phyloP scores from a whole-genome alignment of 75 land plant species.

The Pinus taeda region DNA sequence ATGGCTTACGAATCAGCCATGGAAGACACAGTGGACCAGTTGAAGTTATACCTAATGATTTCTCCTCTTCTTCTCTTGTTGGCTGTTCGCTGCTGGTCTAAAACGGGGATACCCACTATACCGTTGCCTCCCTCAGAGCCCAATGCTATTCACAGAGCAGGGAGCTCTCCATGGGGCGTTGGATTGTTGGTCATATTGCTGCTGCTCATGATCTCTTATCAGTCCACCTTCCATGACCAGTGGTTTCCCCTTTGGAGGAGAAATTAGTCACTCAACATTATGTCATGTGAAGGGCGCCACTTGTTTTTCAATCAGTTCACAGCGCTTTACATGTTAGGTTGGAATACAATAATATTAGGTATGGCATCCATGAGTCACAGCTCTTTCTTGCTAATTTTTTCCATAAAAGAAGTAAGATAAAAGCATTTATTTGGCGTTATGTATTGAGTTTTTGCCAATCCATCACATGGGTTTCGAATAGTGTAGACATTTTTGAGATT shows the following conservation, averaged over 20 bases:
- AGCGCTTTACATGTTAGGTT: too few relatives aligned
- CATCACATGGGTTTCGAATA: too few relatives aligned
- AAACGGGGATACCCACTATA: background rate
- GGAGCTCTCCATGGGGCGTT: conserved; percentile 60
- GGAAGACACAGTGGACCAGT: conserved; percentile 21
- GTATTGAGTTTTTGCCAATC: too few relatives aligned
- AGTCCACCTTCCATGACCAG: conserved; percentile 39
- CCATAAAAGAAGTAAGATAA: too few relatives aligned
- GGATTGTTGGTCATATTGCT: conserved; percentile 28
- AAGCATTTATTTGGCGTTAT: too few relatives aligned
- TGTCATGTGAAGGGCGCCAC: too few relatives aligned
- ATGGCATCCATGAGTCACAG: too few relatives aligned
- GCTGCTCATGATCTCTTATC: conserved; percentile 47
- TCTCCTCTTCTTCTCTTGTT: conserved; percentile 38
- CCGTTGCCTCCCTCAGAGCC: conserved; percentile 19
- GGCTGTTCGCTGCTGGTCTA: conserved; percentile 32
- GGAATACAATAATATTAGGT: too few relatives aligned
- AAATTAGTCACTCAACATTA: background rate
- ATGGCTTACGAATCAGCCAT: conserved; percentile 27
- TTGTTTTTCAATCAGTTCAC: too few relatives aligned
- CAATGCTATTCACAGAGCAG: conserved; percentile 41
- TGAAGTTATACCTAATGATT: conserved; percentile 30
- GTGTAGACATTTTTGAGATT: too few relatives aligned
- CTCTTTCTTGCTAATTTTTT: too few relatives aligned
- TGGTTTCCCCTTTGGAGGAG: conserved; percentile 51